Conservation (phyloP, 2,329 filamentous ascomycete genomes). For the Colletotrichum destructivum region DNA sequence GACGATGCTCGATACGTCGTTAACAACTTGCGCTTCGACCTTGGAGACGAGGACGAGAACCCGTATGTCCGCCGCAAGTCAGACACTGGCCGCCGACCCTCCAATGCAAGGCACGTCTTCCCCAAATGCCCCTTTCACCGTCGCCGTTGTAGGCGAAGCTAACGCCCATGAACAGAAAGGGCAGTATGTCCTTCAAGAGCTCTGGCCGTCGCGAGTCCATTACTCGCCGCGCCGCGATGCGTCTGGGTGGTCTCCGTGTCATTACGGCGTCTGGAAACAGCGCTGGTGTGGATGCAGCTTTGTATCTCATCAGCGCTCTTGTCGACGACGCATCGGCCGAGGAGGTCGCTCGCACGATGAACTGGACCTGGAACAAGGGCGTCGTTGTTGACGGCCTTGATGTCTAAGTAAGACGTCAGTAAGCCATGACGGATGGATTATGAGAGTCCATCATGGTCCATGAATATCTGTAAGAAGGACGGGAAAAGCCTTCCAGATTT, state of each 20-base stretch:
- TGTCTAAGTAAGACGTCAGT: conserved; percentile 67
- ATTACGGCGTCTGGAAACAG: conserved; percentile 86
- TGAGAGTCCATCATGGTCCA: conserved; percentile 39
- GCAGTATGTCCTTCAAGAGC: conserved; percentile 85
- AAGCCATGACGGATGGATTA: conserved; percentile 41
- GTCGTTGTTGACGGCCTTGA: conserved; percentile 88
- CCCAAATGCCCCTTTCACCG: background rate
- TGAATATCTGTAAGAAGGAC: conserved; percentile 43
- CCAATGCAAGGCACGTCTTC: conserved; percentile 70
- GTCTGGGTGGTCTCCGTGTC: conserved; percentile 78
- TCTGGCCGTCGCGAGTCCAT: conserved; percentile 87
- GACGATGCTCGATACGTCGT: conserved; percentile 88
- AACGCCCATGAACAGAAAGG: conserved; percentile 72
- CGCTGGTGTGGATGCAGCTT: conserved; percentile 84
- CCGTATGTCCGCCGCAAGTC: conserved; percentile 86
- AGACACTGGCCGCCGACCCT: conserved; percentile 73
- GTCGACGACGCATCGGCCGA: conserved; percentile 83
- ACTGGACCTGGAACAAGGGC: conserved; percentile 90
- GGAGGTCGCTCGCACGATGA: conserved; percentile 81
- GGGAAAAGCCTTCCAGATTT: conserved; percentile 43
- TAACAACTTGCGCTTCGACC: conserved; percentile 90
- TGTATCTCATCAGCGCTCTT: conserved; percentile 89
- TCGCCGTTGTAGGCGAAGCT: background rate
- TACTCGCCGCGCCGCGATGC: conserved; percentile 82
- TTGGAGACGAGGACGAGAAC: conserved; percentile 86